phyloP scores from a whole-genome alignment of 169 alveolate genomes.

The Perkinsus olseni region DNA sequence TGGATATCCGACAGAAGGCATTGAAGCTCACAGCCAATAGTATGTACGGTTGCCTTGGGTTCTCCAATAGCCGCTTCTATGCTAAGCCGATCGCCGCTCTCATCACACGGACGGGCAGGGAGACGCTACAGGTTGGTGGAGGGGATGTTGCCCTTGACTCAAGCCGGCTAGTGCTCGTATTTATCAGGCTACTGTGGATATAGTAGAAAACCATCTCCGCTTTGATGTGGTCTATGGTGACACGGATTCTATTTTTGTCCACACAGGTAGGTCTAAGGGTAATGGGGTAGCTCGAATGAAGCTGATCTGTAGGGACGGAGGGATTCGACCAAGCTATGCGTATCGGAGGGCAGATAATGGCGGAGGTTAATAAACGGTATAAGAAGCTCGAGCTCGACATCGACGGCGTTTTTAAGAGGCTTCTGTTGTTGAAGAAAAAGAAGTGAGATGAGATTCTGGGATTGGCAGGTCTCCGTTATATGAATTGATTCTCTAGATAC shows the following conservation, averaged over 20 bases:
- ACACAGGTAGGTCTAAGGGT: background rate
- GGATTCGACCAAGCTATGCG: conserved; percentile 65
- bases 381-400: conserved; percentile 90
- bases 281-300: background rate
- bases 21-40: conserved; percentile 95
- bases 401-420: conserved; percentile 91
- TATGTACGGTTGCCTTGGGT: conserved; percentile 98
- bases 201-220: conserved; percentile 76
- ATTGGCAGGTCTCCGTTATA: conserved; percentile 42
- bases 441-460: conserved; percentile 85
- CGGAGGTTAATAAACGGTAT: conserved; percentile 81
- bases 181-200: conserved; percentile 68
- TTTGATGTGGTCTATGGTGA: conserved; percentile 97
- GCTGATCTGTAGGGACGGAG: conserved; percentile 1
- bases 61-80: conserved; percentile 89
- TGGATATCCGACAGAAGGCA: conserved; percentile 88
- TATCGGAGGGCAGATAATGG: conserved; percentile 72
- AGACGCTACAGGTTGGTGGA: conserved; percentile 51
- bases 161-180: too few species aligned
- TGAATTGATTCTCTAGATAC: background rate
- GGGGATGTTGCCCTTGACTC: too few species aligned
- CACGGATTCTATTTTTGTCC: conserved; percentile 97
- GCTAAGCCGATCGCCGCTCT: conserved; percentile 95
- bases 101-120: conserved; percentile 89
- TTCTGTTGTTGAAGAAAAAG: conserved; percentile 92